Evolutionary conservation across 73 alveolate species (phyloP).

Genomic region (Durusdinium trenchii): DNA sequence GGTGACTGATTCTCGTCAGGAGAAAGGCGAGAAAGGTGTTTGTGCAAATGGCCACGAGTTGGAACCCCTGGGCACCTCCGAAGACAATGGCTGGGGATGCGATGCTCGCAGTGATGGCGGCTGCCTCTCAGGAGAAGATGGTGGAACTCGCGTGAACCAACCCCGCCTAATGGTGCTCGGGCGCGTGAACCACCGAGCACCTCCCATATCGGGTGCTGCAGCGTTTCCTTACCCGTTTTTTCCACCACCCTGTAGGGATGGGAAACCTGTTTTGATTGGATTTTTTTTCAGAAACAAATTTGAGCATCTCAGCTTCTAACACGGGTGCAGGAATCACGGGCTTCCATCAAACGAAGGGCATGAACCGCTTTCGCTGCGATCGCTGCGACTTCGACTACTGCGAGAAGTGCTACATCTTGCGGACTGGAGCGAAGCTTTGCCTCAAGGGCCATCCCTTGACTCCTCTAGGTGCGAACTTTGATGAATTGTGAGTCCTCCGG

Average conservation of each 20-base stretch:
- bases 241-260: no score
- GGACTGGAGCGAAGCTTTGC: slow-evolving; percentile 80
- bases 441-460: slow-evolving; percentile 54
- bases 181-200: no score
- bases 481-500: no score
- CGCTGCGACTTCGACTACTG: slow-evolving; percentile 71
- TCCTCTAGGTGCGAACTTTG: no score
- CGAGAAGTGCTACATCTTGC: slow-evolving; percentile 76
- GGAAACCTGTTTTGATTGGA: no score
- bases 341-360: slow-evolving; percentile 74
- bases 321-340: slow-evolving; percentile 68
- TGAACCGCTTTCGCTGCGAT: slow-evolving; percentile 85
- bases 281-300: no score
- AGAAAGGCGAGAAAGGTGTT: background rate
- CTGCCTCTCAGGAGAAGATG: slow-evolving; percentile 37
- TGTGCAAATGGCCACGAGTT: slow-evolving; percentile 58
- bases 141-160: no score
- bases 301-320: no score
- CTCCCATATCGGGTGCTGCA: no score
- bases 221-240: no score
- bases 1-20: no score
- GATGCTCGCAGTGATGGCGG: slow-evolving; percentile 72
- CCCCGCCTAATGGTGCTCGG: no score
- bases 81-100: slow-evolving; percentile 85
- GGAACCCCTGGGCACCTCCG: slow-evolving; percentile 57